These are phyloP conservation scores for Boletus semigastroideus DNA, from an alignment of 1,284 basidiomycete genomes.

Conservation along the genomic window DNA sequence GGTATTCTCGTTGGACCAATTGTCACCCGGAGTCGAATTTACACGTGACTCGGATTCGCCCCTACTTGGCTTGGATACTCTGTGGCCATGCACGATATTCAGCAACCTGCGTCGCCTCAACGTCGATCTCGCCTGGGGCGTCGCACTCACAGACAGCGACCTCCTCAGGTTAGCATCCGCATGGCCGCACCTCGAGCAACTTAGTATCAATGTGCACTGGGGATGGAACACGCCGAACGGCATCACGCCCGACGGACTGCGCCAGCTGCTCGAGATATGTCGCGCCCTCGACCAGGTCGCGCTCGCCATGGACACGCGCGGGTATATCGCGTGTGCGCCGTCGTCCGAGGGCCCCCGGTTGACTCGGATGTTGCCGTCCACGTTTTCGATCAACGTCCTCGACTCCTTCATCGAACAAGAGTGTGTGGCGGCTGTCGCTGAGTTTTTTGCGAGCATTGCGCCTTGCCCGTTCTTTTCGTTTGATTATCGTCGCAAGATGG, in stretches of 20 bases:
- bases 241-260: neutral
- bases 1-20: neutral
- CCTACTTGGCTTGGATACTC: neutral
- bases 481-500: no score
- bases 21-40: neutral
- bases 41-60: neutral
- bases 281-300: no score
- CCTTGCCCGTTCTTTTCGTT: no score
- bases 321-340: no score
- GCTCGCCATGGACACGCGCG: no score
- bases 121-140: neutral
- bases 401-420: no score
- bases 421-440: no score
- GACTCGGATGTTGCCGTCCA: no score
- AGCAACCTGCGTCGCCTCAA: neutral
- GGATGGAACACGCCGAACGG: neutral
- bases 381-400: no score
- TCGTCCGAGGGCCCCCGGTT: no score
- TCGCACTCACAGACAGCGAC: neutral
- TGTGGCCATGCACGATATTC: neutral
- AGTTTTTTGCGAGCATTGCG: no score
- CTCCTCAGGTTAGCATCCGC: neutral
- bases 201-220: neutral
- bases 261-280: no score
- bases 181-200: neutral